Evolutionary conservation across 441 rosid genomes (phyloP), one percentile per base, ranked within the genome.

Genomic region (Populus hybrid): DNA sequence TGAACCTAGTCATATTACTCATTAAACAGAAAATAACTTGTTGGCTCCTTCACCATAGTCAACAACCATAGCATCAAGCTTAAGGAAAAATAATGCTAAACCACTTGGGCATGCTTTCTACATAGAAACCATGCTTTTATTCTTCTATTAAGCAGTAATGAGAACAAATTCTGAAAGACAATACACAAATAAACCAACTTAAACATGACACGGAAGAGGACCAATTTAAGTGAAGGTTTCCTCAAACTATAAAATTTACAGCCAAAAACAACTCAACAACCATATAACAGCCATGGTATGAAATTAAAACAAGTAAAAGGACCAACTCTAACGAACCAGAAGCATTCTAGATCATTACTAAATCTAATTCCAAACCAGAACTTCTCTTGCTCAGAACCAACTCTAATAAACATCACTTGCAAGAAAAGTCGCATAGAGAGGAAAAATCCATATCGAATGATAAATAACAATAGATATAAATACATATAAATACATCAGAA

Each of bases 391-490:
- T 28, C 30, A 46, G 16, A 75, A 67, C 65, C 30, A 10, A 30
- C 32, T 30, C 6, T 7, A 75, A 57, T 18, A 68, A 36, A 2
- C 34, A 9, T 34, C 10, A 35, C 34, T 69, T 32, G 57, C 57
- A 23, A n/a, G n/a, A 24, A 11, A 50, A 9, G 8, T 12, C 10
- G 30, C 63, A 35, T 35, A 3, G 23, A 35, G 8, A 46, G 8
- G n/a, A n/a, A 34, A 2, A 30, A 16, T 11, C 57, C 23, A 5
- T 19, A 23, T 72, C 7, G 67, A 69, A 79, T 18, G 19, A 68
- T 18, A 76, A 28, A 78, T 16, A 79, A 74, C 30, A 79, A 46
- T 6, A 14, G 23, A 82, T 61, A 24, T 36, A 73, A 46, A 75
- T 63, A 65, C 16, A 53, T 18, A 24, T 36, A 73, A 46, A 75